Base-by-base conservation (phyloP, 1,284 basidiomycete genomes). In the Lignosus rhinocerotis region DNA sequence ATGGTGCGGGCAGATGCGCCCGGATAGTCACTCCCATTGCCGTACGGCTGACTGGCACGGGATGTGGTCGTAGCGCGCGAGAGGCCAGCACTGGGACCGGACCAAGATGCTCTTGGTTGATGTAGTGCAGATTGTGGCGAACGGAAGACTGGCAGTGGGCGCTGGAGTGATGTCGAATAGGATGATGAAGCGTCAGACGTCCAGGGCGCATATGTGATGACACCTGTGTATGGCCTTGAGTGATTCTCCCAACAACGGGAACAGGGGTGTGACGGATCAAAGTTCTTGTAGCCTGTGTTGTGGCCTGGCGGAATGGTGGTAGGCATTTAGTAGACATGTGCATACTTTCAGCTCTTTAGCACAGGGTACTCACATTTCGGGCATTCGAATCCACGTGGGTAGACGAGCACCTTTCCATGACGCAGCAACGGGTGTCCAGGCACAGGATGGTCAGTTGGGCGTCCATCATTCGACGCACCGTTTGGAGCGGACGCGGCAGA, bases 211-310 rank as follows among this genome's bases (percentile, higher is more conserved):
- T 85, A 87, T 0, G 78, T 74, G 14, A 91, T 72, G 2, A 86
- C 80, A 4, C 86, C 86, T 0, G 75, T 67, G 69, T 84, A 92
- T 0, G 78, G 76, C 64, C 81, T 82, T 1, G 78, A 76, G 69
- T 87, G 86, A 61, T 83, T 84, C 1, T 78, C 73, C 90, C 89
- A 92, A 71, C 90, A 92, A 55, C 80, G 83, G 51, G 76, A 75
- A 66, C 90, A 92, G 7, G 89, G 86, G 59, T 84, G 75, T 0
- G 77, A 71, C 0, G 88, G 87, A 68, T 91, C 87, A 44, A 76
- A 77, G 56, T 82, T 76, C 71, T 88, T 88, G 73, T 86, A 92
- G 2, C 90, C 90, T 0, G 81, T 84, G 68, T 91, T 90, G 41
- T 77, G 75, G 67, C 89, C 89, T 92, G 55, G 34, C 39, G 17